These are phyloP conservation scores for Lanmaoa pseudosensibilis DNA, from an alignment of 768 basidiomycete genomes.

Conservation along the genomic window DNA sequence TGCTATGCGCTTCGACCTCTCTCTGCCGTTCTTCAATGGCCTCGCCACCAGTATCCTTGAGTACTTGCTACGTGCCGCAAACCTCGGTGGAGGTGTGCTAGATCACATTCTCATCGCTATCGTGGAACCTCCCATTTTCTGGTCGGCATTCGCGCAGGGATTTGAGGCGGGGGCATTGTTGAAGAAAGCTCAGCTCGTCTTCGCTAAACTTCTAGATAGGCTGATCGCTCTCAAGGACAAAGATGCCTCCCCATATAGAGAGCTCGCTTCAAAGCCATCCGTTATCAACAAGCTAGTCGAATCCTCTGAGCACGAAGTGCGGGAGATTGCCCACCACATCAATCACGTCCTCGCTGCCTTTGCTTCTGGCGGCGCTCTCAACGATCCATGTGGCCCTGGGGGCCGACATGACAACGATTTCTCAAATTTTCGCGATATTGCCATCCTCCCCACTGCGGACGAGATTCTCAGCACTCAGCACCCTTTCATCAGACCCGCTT, in stretches of 20 bases:
- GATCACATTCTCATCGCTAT: conserved; percentile 43
- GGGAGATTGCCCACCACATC: conserved; percentile 42
- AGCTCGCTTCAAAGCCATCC: conserved; percentile 35
- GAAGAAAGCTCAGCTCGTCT: conserved; percentile 39
- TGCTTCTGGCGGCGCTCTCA: conserved; percentile 21
- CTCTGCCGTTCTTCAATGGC: conserved; percentile 45
- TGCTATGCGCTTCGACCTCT: conserved; percentile 44
- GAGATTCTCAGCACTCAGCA: conserved; percentile 49
- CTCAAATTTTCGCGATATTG: conserved; percentile 55
- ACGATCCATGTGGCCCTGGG: conserved; percentile 43
- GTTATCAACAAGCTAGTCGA: conserved; percentile 28
- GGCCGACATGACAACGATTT: conserved; percentile 75
- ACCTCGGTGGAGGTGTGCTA: conserved; percentile 46
- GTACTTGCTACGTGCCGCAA: conserved; percentile 40
- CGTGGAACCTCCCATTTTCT: conserved; percentile 55
- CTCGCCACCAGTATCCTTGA: conserved; percentile 37
- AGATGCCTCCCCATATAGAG: conserved; percentile 38
- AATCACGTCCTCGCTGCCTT: conserved; percentile 38
- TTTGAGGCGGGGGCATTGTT: conserved; percentile 35
- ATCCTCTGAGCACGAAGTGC: conserved; percentile 29
- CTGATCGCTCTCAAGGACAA: conserved; percentile 41
- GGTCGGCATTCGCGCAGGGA: conserved; percentile 37
- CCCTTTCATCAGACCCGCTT: conserved; percentile 53
- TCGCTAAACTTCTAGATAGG: conserved; percentile 51
- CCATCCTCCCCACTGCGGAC: conserved; percentile 63